phyloP scores from a whole-genome alignment of 2,329 filamentous ascomycete species.

The Ceratocystis ficicola region DNA sequence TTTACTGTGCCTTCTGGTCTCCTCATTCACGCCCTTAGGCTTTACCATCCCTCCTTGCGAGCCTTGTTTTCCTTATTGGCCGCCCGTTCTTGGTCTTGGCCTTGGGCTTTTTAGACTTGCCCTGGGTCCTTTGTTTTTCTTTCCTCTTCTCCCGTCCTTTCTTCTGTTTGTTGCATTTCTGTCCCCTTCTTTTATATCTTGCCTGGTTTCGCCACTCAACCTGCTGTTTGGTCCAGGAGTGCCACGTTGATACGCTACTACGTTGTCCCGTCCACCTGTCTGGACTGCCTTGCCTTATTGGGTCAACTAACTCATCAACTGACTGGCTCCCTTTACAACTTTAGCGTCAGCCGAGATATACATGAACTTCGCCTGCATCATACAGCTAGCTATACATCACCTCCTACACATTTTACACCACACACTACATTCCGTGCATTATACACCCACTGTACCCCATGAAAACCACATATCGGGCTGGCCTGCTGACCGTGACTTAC shows the following conservation, averaged over 20 bases:
- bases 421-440: not conserved
- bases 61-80: not conserved
- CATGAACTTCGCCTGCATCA: not conserved
- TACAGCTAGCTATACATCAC: not conserved
- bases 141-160: not conserved
- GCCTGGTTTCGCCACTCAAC: not conserved
- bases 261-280: not conserved
- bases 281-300: not conserved
- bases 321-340: too few relatives aligned
- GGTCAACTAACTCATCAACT: too few relatives aligned
- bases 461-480: not conserved
- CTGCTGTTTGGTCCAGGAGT: not conserved
- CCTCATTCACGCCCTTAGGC: not conserved
- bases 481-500: not conserved
- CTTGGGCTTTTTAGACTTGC: not conserved
- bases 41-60: not conserved
- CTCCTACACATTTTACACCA: not conserved
- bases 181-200: not conserved
- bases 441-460: too few relatives aligned
- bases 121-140: not conserved
- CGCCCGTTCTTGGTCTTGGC: not conserved
- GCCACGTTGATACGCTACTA: not conserved
- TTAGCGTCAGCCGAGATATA: not conserved
- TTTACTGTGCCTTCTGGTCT: not conserved
- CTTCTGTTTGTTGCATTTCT: not conserved